Conservation (phyloP, 2,329 filamentous ascomycete genomes). For the Penicillium sp. region DNA sequence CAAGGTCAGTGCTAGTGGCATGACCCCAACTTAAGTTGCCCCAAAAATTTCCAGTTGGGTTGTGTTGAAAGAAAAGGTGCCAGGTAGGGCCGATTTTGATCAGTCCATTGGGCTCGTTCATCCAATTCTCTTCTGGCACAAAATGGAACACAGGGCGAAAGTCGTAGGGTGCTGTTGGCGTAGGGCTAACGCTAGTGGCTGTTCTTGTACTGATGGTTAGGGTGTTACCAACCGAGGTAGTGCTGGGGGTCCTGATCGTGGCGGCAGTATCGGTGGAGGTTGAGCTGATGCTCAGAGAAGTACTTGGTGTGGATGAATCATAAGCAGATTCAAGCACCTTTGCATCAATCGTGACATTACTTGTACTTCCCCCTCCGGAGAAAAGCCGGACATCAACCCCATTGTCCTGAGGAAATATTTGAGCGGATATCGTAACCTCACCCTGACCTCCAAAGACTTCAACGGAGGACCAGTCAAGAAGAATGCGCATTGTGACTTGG, state of each 20-base stretch:
- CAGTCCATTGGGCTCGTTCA: background rate
- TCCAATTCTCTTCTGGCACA: background rate
- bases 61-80: conserved; percentile 58
- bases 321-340: background rate
- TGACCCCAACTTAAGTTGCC: conserved; percentile 54
- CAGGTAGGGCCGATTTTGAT: conserved; percentile 35
- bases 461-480: conserved; percentile 30
- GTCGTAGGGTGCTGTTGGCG: background rate
- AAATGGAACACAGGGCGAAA: background rate
- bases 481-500: conserved; percentile 21
- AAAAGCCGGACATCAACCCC: background rate
- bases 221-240: background rate
- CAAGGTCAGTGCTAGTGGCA: conserved; percentile 35
- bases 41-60: conserved; percentile 43
- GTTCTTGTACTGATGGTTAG: background rate
- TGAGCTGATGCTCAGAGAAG: background rate
- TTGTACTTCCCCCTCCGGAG: background rate
- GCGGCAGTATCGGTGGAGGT: background rate
- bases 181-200: background rate
- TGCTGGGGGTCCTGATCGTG: background rate
- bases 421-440: conserved; percentile 26
- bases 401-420: conserved; percentile 25
- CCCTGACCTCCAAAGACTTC: conserved; percentile 30
- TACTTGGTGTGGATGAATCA: background rate
- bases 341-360: background rate